Evolutionary conservation across 129 eudicot genomes (phyloP).

Genomic region (Centaurea solstitialis): DNA sequence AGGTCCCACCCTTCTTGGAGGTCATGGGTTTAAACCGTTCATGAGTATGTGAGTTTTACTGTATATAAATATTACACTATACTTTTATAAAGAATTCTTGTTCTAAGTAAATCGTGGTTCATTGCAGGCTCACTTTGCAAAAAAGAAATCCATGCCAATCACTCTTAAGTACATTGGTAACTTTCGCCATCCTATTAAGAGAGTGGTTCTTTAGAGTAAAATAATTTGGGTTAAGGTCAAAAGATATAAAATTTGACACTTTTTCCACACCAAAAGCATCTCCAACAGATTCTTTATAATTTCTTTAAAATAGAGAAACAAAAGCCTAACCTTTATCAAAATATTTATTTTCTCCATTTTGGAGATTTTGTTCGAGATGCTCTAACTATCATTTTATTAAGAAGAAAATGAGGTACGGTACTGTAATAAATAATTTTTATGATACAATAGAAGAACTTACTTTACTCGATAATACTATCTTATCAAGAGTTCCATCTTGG

Average conservation of each 20-base stretch:
- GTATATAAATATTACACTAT: background rate
- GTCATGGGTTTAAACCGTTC: background rate
- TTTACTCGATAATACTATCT: background rate
- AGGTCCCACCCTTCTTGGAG: background rate
- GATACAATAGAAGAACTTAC: background rate
- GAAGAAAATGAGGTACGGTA: background rate
- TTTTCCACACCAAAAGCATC: background rate
- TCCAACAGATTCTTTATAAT: background rate
- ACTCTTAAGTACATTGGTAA: constrained; percentile 75
- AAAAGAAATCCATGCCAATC: constrained; percentile 28
- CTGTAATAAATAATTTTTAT: too few relatives aligned
- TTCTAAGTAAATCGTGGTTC: background rate
- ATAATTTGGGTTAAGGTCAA: background rate
- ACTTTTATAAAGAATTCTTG: background rate
- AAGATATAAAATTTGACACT: background rate
- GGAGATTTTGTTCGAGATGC: background rate
- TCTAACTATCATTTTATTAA: background rate
- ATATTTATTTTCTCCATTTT: background rate
- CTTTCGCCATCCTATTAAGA: background rate
- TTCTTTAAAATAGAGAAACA: background rate
- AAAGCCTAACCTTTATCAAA: background rate
- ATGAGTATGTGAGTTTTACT: background rate
- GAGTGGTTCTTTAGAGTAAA: background rate
- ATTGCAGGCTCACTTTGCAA: constrained; percentile 65
- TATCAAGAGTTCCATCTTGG: background rate